Conservation (phyloP, 495 filamentous ascomycete species). For the Lindgomyces ingoldianus region DNA sequence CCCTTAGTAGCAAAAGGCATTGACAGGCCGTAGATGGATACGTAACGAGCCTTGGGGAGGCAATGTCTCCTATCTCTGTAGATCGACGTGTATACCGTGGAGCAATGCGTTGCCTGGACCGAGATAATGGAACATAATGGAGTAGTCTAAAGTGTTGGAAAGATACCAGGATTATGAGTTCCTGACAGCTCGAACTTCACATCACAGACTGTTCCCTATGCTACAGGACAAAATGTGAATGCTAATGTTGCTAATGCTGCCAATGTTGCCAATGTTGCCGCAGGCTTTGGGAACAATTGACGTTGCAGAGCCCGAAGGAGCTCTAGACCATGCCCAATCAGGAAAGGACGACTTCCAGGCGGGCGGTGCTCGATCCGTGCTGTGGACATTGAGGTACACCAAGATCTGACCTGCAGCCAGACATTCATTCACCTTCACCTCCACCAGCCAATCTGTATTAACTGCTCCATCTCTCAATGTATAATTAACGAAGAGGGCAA, state of each 20-base stretch:
- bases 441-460: no score
- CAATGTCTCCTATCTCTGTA: no score
- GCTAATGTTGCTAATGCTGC: no score
- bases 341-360: not conserved
- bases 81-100: not conserved
- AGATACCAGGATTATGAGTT: no score
- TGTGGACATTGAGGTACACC: not conserved
- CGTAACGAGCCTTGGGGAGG: no score
- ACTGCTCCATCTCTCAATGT: no score
- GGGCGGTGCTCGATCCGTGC: conserved; percentile 1
- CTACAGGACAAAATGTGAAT: no score
- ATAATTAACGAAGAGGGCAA: not conserved
- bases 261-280: not conserved
- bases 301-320: not conserved
- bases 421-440: not conserved
- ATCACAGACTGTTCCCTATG: no score
- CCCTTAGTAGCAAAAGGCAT: no score
- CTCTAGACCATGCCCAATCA: not conserved
- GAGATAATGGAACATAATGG: not conserved
- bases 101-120: not conserved
- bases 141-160: not conserved
- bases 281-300: conserved; percentile 4
- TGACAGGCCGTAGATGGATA: not conserved
- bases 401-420: not conserved
- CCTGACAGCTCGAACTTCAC: no score